Conservation (phyloP, 345 rosid species). For the Eucalyptus polybractea region DNA sequence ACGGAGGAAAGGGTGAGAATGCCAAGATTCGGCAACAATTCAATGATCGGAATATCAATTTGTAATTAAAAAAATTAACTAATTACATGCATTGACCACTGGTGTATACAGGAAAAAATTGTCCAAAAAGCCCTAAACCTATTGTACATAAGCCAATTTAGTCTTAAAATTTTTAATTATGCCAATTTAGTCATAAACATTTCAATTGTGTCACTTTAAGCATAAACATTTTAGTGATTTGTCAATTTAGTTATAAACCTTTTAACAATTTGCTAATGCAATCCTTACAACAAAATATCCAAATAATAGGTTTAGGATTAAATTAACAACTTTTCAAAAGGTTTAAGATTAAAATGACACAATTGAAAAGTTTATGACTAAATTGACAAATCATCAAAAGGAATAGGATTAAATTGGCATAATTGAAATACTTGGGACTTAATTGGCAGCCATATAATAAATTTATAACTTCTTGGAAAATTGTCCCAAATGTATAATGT, state of each 20-base stretch:
- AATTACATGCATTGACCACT: not conserved
- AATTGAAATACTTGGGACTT: not conserved
- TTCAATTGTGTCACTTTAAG: not conserved
- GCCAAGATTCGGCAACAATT: not conserved
- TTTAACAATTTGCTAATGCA: not conserved
- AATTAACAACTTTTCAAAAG: no score
- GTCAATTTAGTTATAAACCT: not conserved
- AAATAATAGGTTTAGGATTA: no score
- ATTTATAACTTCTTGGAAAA: not conserved
- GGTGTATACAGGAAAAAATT: no score
- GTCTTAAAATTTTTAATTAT: no score
- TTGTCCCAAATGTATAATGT: no score
- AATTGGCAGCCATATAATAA: rapidly evolving
- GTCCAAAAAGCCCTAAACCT: not conserved
- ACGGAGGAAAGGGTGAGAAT: not conserved
- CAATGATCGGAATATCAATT: not conserved
- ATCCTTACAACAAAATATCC: not conserved
- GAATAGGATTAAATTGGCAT: no score
- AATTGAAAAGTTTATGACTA: not conserved
- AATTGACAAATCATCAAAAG: not conserved
- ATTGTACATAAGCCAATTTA: not conserved
- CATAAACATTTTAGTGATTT: not conserved
- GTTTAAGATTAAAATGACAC: not conserved
- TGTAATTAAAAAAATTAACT: no score
- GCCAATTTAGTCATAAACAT: not conserved